These are phyloP conservation scores for Medicago truncatula DNA, from an alignment of 306 rosid genomes.

Conservation along the genomic window DNA sequence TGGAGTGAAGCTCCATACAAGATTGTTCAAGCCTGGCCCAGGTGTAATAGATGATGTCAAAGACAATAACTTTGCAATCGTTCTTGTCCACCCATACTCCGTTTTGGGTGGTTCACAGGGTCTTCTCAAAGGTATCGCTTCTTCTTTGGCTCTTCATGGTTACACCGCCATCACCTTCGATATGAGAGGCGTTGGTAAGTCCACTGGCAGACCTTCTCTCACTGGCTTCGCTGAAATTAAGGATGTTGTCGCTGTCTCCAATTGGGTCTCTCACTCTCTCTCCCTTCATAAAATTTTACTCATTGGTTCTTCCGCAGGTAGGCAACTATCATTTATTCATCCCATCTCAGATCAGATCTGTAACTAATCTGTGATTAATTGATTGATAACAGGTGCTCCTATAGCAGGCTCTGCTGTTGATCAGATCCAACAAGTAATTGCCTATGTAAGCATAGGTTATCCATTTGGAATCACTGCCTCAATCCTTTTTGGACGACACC, in stretches of 20 bases:
- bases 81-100: constrained; percentile 92
- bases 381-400: constrained; percentile 72
- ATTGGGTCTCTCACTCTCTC: constrained; percentile 55
- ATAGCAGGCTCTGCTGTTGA: constrained; percentile 93
- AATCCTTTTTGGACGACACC: constrained; percentile 88
- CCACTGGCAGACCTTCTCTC: constrained; percentile 77
- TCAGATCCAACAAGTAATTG: constrained; percentile 78
- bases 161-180: constrained; percentile 74
- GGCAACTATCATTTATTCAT: background rate
- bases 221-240: constrained; percentile 84
- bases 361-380: too few species aligned
- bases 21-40: constrained; percentile 65
- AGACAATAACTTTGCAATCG: constrained; percentile 49
- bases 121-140: constrained; percentile 82
- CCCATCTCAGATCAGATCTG: too few species aligned
- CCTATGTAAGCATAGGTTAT: constrained; percentile 89
- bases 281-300: constrained; percentile 54
- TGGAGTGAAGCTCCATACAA: constrained; percentile 72
- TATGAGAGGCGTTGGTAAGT: constrained; percentile 85
- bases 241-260: constrained; percentile 77
- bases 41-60: constrained; percentile 28
- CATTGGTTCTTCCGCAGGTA: constrained; percentile 98
- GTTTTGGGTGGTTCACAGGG: constrained; percentile 89
- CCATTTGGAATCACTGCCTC: constrained; percentile 94
- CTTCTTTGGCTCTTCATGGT: constrained; percentile 71